Conservation (phyloP, 2,329 filamentous ascomycete species). For the Pseudonectria buxi region DNA sequence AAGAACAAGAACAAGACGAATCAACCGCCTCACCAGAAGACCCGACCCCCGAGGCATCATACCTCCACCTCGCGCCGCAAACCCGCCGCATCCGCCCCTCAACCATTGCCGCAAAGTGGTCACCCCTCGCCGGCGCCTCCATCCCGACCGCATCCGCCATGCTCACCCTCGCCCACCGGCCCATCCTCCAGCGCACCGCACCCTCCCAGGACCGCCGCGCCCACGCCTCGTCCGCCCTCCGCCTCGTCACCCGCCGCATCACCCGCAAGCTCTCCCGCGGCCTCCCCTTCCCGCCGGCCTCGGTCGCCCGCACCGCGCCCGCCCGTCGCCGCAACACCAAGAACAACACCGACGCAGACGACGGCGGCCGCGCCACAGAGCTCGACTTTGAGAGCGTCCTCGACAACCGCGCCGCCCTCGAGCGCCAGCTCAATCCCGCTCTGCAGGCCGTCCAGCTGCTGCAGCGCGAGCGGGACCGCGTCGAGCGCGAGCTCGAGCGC, state of each 20-base stretch:
- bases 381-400: conserved; percentile 61
- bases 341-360: conserved; percentile 16
- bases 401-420: conserved; percentile 49
- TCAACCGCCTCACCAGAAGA: conserved; percentile 5
- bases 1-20: conserved; percentile 4
- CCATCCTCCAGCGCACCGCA: conserved; percentile 53
- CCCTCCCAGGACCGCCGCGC: conserved; percentile 40
- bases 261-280: conserved; percentile 51
- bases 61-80: conserved; percentile 45
- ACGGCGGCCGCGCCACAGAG: conserved; percentile 47
- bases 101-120: conserved; percentile 64
- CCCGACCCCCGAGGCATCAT: conserved; percentile 29
- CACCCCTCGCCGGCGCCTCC: conserved; percentile 46
- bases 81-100: conserved; percentile 52
- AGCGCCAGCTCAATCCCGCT: conserved; percentile 54
- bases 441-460: conserved; percentile 58
- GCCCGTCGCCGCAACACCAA: conserved; percentile 6
- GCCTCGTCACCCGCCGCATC: conserved; percentile 48
- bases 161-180: conserved; percentile 52
- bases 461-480: conserved; percentile 47
- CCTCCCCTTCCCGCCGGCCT: conserved; percentile 59
- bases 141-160: conserved; percentile 49
- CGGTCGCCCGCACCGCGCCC: conserved; percentile 16
- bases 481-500: conserved; percentile 48
- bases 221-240: conserved; percentile 50